Percentiles rank a stretch among this genome's conserved stretches.
phyloP scores from a whole-genome alignment of 1,284 basidiomycete species.

The Grifola frondosa region DNA sequence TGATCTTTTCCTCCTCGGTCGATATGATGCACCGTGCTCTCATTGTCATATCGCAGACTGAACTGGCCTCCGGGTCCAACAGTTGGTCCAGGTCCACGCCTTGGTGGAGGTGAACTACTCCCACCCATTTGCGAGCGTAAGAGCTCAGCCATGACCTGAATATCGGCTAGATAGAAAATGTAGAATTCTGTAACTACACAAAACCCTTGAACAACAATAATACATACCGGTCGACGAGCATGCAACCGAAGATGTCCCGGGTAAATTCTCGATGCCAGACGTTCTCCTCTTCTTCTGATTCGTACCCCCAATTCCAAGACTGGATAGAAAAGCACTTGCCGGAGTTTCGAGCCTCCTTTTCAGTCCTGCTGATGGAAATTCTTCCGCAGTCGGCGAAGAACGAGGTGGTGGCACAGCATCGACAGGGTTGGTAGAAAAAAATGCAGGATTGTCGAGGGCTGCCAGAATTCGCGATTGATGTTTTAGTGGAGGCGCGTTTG shows the following conservation, averaged over 20 bases:
- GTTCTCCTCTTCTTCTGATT: conserved; percentile 9
- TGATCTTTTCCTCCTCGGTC: conserved; percentile 23
- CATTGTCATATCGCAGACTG: conserved; percentile 19
- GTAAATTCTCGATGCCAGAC: conserved; percentile 7
- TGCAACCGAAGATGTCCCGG: no score
- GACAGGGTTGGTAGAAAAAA: conserved; percentile 7
- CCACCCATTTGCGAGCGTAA: neutral
- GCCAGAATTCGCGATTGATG: conserved; percentile 22
- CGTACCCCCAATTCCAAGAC: conserved; percentile 1
- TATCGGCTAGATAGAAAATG: no score
- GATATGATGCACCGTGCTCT: conserved; percentile 14
- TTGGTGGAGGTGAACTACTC: conserved; percentile 4
- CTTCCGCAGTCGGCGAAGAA: conserved; percentile 9
- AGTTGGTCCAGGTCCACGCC: neutral
- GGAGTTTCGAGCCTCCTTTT: conserved; percentile 9
- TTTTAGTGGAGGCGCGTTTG: conserved; percentile 5
- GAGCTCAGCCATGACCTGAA: conserved; percentile 3
- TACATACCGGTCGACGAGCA: no score
- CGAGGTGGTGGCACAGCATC: neutral
- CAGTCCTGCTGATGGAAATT: conserved; percentile 1
- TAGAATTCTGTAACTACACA: no score
- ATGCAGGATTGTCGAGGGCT: conserved; percentile 21
- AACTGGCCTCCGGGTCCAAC: conserved; percentile 4
- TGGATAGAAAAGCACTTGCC: conserved; percentile 1
- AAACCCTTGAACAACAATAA: no score